A percentile compares a stretch with the other conserved stretches of the same genome.
These are phyloP conservation scores for Claviceps sp. DNA, from an alignment of 2,329 filamentous ascomycete species.

Conservation along the genomic window DNA sequence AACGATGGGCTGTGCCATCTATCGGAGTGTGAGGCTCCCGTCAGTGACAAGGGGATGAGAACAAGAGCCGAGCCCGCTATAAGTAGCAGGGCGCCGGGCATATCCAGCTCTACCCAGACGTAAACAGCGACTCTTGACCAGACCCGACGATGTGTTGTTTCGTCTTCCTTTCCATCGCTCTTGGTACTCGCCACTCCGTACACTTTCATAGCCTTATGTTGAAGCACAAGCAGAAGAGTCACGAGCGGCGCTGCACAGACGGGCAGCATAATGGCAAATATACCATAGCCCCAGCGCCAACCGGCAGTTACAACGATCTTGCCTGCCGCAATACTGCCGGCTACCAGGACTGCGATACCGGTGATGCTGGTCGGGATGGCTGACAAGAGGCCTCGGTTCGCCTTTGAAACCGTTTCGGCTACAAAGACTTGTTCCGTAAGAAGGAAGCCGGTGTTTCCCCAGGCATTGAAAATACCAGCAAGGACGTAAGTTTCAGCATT, in stretches of 20 bases:
- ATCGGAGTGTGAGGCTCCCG: conserved; percentile 19
- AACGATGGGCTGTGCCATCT: conserved; percentile 19
- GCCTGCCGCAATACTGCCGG: conserved; percentile 20
- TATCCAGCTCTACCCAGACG: conserved; percentile 20
- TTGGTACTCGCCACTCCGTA: conserved; percentile 2
- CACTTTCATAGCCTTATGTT: conserved; percentile 15
- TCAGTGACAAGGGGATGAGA: conserved; percentile 24
- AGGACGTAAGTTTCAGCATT: conserved; percentile 39
- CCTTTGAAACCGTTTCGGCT: conserved; percentile 45
- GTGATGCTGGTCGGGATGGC: conserved; percentile 37
- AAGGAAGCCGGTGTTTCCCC: conserved; percentile 28
- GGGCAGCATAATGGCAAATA: conserved; percentile 26
- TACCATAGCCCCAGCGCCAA: conserved; percentile 29
- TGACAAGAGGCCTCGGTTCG: conserved; percentile 47
- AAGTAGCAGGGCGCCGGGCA: conserved; percentile 20
- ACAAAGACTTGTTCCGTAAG: conserved; percentile 37
- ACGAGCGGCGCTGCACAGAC: conserved; percentile 19
- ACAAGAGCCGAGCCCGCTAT: conserved; percentile 20
- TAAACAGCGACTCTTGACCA: conserved; percentile 11
- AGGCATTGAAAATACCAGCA: conserved; percentile 46
- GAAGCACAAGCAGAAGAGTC: conserved; percentile 17
- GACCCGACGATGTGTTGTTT: conserved; percentile 7
- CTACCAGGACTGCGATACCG: conserved; percentile 18
- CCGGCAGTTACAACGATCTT: conserved; percentile 21
- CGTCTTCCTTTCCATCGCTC: conserved; percentile 1